These are phyloP conservation scores for Sonneratia alba DNA, from an alignment of 345 rosid genomes.

Conservation along the genomic window DNA sequence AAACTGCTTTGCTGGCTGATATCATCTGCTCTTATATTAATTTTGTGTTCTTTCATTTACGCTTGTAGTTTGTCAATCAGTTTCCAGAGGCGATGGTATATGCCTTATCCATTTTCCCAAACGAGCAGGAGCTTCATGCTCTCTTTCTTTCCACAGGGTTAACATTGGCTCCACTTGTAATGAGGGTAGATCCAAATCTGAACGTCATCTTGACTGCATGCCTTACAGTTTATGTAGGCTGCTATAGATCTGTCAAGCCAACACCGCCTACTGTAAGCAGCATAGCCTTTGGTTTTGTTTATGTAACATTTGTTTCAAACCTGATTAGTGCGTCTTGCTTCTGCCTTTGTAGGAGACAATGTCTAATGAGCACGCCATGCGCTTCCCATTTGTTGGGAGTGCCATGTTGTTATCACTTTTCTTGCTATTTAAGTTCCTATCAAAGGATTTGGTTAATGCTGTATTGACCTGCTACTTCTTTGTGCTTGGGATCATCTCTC, in stretches of 20 bases:
- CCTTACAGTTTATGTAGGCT: conserved; percentile 87
- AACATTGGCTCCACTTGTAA: conserved; percentile 79
- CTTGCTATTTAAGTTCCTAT: conserved; percentile 90
- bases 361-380: conserved; percentile 99
- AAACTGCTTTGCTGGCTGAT: not conserved
- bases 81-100: not conserved
- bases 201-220: conserved; percentile 89
- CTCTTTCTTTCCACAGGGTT: conserved; percentile 44
- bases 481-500: conserved; percentile 85
- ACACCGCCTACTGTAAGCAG: conserved; percentile 72
- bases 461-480: conserved; percentile 91
- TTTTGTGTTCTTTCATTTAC: not conserved
- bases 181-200: conserved; percentile 81
- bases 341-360: conserved; percentile 66
- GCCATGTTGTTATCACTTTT: conserved; percentile 91
- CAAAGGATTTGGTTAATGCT: conserved; percentile 92
- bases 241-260: conserved; percentile 96
- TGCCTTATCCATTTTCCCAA: not conserved
- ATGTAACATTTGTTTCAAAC: not conserved
- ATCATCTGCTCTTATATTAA: not conserved
- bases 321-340: not conserved
- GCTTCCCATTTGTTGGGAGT: conserved; percentile 96
- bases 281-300: conserved; percentile 5
- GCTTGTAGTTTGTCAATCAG: not conserved
- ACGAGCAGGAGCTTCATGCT: not conserved